Base-by-base conservation (phyloP, 805 yeast species). In the Kazachstania africana region DNA sequence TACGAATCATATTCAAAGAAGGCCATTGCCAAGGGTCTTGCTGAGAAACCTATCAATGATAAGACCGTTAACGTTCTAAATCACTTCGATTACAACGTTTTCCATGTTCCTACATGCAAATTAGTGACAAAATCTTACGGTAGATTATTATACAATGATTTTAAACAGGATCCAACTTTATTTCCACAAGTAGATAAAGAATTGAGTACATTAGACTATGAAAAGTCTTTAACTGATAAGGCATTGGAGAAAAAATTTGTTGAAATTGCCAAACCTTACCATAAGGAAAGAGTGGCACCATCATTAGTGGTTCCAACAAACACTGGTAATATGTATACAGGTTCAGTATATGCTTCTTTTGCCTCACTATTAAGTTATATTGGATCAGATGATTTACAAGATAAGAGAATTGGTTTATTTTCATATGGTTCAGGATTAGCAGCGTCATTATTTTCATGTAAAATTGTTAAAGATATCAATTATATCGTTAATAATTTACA, bases 351-450 rank as follows among this genome's bases (percentile, higher is more conserved):
- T 71, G 77, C 94, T 22, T 72, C 95, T 6, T 69, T 91, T 37
- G 70, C 88, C 20, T 88, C 97, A 10, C 64, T 84, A 43, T 66
- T 91, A 47, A 73, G 69, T 54, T 80, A 67, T 53, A 79, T 78
- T 40, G 87, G 83, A 27, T 68, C 71, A 34, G 91, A 77, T 28
- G 62, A 70, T 33, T 69, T 88, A 47, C 84, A 78, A 59, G 72
- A 71, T 48, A 83, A 85, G 68, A 75, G 95, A 60, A 68, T 91
- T 51, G 93, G 95, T 47, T 57, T 87, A 48, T 91, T 87, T 68
- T 91, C 98, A 14, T 91, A 91, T 60, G 99, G 99, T 45, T 88
- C 97, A 12, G 99, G 99, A 53, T 72, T 91, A 40, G 99, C 99
- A 27, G 70, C 97, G 12, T 74, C 95, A 24, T 65, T 91, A 60